Percentiles rank a stretch among this genome's conserved stretches.
These are phyloP conservation scores for Tubosaeta brunneosetosa DNA, from an alignment of 768 basidiomycete species.

Conservation along the genomic window DNA sequence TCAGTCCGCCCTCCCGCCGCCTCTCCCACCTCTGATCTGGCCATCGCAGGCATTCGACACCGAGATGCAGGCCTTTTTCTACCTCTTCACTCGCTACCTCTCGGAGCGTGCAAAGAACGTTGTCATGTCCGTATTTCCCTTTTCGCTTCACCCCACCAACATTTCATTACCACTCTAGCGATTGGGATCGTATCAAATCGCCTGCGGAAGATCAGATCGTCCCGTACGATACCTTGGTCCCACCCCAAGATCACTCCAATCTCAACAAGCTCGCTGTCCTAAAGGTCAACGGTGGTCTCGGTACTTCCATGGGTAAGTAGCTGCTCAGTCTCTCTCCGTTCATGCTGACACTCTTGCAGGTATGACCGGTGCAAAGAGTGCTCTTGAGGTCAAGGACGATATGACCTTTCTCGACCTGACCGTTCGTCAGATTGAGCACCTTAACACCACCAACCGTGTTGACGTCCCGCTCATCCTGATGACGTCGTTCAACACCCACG, in stretches of 20 bases:
- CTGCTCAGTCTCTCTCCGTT: neutral
- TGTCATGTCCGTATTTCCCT: conserved; percentile 52
- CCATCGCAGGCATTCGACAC: conserved; percentile 58
- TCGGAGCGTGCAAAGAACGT: conserved; percentile 62
- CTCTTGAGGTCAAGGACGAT: conserved; percentile 71
- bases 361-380: conserved; percentile 62
- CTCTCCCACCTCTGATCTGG: conserved; percentile 14
- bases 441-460: conserved; percentile 55
- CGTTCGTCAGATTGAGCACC: conserved; percentile 64
- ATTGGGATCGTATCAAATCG: conserved; percentile 50
- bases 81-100: conserved; percentile 77
- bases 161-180: conserved; percentile 17
- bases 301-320: conserved; percentile 54
- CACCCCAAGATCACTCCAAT: conserved; percentile 41
- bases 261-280: conserved; percentile 71
- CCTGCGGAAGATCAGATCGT: conserved; percentile 62
- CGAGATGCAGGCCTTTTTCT: conserved; percentile 84
- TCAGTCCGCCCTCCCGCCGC: conserved; percentile 25
- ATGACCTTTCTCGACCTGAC: conserved; percentile 67
- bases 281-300: conserved; percentile 75
- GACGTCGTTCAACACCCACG: conserved; percentile 81
- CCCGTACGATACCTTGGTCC: conserved; percentile 49
- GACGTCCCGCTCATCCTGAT: conserved; percentile 78
- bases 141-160: conserved; percentile 4
- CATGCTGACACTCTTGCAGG: conserved; percentile 25